Conservation (phyloP, 345 rosid species). For the Hevea brasiliensis region DNA sequence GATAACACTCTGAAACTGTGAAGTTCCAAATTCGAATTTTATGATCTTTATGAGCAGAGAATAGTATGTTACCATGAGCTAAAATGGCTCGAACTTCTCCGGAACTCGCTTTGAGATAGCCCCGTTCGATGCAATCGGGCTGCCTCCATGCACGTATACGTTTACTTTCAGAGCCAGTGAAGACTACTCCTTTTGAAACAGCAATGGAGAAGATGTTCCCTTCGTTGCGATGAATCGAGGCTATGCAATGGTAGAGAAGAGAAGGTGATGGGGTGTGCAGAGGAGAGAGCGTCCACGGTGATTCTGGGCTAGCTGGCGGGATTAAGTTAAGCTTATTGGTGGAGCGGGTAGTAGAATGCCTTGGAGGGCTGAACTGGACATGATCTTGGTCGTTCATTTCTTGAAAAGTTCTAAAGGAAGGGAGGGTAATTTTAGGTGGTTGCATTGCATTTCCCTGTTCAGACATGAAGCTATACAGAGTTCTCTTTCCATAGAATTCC, state of each 20-base stretch:
- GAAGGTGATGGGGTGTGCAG: slow-evolving; percentile 44
- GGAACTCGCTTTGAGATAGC: slow-evolving; percentile 35
- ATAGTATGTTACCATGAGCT: slow-evolving; percentile 44
- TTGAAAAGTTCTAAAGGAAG: slow-evolving; percentile 19
- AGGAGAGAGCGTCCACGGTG: slow-evolving; percentile 55
- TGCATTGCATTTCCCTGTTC: slow-evolving; percentile 21
- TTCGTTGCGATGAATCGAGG: slow-evolving; percentile 50
- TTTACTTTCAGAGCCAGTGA: slow-evolving; percentile 47
- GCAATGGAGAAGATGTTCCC: slow-evolving; percentile 50
- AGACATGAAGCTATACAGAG: slow-evolving; percentile 25
- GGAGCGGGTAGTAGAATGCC: slow-evolving; percentile 24
- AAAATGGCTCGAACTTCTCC: slow-evolving; percentile 42
- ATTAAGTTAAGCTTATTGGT: slow-evolving; percentile 15
- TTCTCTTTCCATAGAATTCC: slow-evolving; percentile 34
- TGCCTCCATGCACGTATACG: slow-evolving; percentile 53
- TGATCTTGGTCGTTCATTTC: slow-evolving; percentile 34
- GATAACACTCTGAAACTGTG: slow-evolving; percentile 31
- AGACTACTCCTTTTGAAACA: slow-evolving; percentile 43
- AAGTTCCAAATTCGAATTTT: slow-evolving; percentile 47
- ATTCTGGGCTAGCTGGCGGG: slow-evolving; percentile 38
- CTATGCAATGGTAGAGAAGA: slow-evolving; percentile 47
- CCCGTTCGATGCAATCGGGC: slow-evolving; percentile 41
- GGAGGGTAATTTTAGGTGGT: slow-evolving; percentile 1
- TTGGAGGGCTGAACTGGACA: slow-evolving; percentile 37
- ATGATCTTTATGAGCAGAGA: slow-evolving; percentile 48